phyloP scores from a whole-genome alignment of 2,329 filamentous ascomycete genomes.

The Diplodia corticola region DNA sequence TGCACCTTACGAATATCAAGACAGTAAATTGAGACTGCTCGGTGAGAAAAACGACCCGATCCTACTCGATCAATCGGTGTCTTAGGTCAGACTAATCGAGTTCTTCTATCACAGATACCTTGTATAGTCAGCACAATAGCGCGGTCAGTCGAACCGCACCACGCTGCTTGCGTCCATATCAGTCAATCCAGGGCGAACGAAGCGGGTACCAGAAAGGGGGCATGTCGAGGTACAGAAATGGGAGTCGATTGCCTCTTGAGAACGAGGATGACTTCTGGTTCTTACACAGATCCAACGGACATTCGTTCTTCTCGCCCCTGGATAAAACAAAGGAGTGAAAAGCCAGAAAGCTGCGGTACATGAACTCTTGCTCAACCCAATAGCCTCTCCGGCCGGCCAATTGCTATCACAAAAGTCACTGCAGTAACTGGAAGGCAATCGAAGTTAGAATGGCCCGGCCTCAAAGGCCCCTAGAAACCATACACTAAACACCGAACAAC shows the following conservation, averaged over 20 bases:
- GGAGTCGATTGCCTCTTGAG: not conserved
- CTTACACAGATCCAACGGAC: not conserved
- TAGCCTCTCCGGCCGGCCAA: not conserved
- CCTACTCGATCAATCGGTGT: not conserved
- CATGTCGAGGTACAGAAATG: not conserved
- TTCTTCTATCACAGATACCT: not conserved
- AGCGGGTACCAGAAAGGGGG: not conserved
- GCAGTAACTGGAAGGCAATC: not conserved
- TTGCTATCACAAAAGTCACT: not conserved
- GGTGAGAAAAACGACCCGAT: not conserved
- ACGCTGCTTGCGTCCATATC: not conserved
- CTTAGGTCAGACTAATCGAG: not conserved
- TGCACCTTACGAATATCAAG: not conserved
- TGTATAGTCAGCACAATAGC: not conserved
- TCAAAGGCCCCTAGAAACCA: not conserved
- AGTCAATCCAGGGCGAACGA: not conserved
- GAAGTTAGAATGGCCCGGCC: not conserved
- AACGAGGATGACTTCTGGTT: not conserved
- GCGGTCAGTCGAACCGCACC: not conserved
- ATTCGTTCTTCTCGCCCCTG: not conserved
- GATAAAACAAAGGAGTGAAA: not conserved
- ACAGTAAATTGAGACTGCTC: not conserved
- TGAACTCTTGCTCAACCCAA: not conserved
- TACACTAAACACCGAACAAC: not conserved
- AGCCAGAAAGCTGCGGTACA: not conserved